Base-by-base conservation (phyloP, 1,284 basidiomycete genomes). In the Polyporus tsugae region DNA sequence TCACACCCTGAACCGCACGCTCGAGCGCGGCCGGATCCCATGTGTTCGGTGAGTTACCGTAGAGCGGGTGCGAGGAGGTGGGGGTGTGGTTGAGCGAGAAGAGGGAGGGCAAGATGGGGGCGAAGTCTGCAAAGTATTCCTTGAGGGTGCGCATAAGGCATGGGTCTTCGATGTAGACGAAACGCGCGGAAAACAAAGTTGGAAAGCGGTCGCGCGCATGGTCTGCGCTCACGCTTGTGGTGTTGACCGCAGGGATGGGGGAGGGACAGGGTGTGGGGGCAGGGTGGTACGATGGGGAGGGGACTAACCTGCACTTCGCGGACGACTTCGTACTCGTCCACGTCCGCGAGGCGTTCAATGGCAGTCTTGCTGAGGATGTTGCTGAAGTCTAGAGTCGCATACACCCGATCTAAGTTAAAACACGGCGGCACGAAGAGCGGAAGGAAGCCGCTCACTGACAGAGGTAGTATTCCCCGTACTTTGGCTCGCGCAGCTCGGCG, bases 71-170 rank as follows among this genome's bases (percentile, higher is more conserved):
- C 55, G 85, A 80, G 11, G 84, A 78, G 1, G 89, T 85, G 0
- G 95, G 94, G 0, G 83, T 85, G 73, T 94, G 89, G 71, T 95
- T 96, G 53, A 99, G 82, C 2, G 96, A 96, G 83, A 98, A 99
- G 42, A 98, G 85, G 42, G 87, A 93, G 0, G 96, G 91, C 6
- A 96, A 86, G 67, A 98, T 85, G 0, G 96, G 95, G 1, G 95
- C 88, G 75, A 96, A 98, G 81, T 98, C 97, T 72, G 95, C 95
- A 81, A 98, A 98, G 82, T 95, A 95, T 88, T 98, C 97, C 96
- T 94, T 79, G 65, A 67, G 63, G 53, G 72, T 70, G 67, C 70
- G 72, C 70, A 75, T 75, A 49, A 77, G 68, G 67, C 36, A 64
- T 42, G 42, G 38, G 35, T 68, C 64, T 39, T 42, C 9, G 10